Evolutionary conservation across 2,329 filamentous ascomycete genomes (phyloP).

Genomic region (Ophiostoma ulmi): DNA sequence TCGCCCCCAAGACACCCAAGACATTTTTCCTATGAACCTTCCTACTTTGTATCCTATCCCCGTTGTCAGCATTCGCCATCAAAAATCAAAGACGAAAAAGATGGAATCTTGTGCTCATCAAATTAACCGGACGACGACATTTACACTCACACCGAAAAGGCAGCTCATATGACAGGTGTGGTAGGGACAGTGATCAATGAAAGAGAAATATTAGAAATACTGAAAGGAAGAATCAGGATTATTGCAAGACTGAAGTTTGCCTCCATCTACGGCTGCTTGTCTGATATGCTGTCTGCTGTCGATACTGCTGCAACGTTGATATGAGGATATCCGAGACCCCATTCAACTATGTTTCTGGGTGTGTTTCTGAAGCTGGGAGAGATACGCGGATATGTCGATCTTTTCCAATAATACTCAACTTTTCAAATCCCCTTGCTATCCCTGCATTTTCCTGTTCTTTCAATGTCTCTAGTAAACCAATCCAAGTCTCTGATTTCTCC

Average conservation of each 20-base stretch:
- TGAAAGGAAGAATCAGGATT: background rate
- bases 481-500: background rate
- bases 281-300: background rate
- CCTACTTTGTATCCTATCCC: background rate
- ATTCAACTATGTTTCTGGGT: too few species aligned
- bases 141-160: background rate
- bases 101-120: background rate
- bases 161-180: background rate
- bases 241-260: background rate
- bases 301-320: background rate
- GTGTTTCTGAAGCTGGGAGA: background rate
- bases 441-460: background rate
- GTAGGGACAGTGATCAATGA: too few species aligned
- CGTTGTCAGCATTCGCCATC: background rate
- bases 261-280: background rate
- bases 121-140: background rate
- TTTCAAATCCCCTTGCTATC: background rate
- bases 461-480: background rate
- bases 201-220: too few species aligned
- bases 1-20: background rate
- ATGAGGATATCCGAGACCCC: background rate
- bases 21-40: conserved; percentile 1
- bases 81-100: background rate
- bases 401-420: background rate
- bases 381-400: conserved; percentile 2